Percentiles rank a stretch among this genome's conserved stretches.
Conservation (phyloP, 768 basidiomycete genomes). For the Peribolospora baueri region DNA sequence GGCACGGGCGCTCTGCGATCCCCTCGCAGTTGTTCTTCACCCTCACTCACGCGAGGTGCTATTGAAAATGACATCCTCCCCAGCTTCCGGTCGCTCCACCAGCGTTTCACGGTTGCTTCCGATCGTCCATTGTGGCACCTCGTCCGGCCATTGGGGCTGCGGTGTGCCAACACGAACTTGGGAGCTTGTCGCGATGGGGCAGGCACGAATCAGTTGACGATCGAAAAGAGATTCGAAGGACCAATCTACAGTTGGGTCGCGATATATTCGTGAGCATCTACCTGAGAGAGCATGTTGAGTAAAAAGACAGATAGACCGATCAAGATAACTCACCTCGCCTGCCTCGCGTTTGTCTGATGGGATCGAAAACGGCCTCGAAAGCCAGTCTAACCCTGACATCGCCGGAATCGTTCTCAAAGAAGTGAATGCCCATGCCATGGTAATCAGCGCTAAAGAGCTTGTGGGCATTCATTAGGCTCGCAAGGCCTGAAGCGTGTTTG, state of each 20-base stretch:
- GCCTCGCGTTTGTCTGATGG: slow-evolving; percentile 24
- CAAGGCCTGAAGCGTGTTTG: slow-evolving; percentile 65
- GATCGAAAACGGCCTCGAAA: slow-evolving; percentile 56
- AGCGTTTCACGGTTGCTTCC: too few species aligned
- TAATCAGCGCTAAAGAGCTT: slow-evolving; percentile 69
- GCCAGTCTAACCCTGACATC: slow-evolving; percentile 39
- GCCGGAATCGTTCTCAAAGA: slow-evolving; percentile 18
- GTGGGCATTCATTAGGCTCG: slow-evolving; percentile 59
- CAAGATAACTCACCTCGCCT: slow-evolving; percentile 29
- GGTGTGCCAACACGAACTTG: neutral
- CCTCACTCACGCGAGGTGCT: too few species aligned
- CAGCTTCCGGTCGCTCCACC: too few species aligned
- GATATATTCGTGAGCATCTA: too few species aligned
- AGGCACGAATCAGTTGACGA: slow-evolving; percentile 34
- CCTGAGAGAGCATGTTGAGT: neutral
- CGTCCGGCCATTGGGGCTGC: too few species aligned
- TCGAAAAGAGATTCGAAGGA: slow-evolving; percentile 44
- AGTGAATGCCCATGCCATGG: slow-evolving; percentile 68
- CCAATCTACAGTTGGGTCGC: slow-evolving; percentile 34
- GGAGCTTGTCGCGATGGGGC: slow-evolving; percentile 38
- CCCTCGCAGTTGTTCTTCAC: too few species aligned
- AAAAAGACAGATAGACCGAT: neutral
- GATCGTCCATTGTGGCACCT: too few species aligned
- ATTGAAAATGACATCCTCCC: too few species aligned
- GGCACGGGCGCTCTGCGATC: too few species aligned